Base-by-base conservation (phyloP, 352 stramenopile species). In the Pseudoperonospora humuli region DNA sequence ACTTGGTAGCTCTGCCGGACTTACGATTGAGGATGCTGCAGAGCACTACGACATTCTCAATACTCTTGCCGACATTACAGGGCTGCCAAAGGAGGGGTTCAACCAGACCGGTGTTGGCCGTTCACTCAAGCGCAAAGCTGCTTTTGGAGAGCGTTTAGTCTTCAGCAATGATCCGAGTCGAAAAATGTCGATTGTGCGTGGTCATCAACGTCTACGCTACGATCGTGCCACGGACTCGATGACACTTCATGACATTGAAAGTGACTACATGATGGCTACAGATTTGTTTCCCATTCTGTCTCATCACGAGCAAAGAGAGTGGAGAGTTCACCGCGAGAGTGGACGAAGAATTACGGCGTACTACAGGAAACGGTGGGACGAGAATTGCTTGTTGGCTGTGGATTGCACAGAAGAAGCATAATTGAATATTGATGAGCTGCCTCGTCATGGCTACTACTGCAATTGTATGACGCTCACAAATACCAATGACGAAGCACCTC, bases 41-140 rank as follows among this genome's bases (percentile, higher is more conserved):
- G 65, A 65, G 8, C 70, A 85, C 10, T 78, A 80, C 21, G 73
- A 85, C 28, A 52, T 69, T 18, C 63, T 85, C 38, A 83, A 83
- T 29, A 85, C 73, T 2, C 36, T 85, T 7, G 68, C 70, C 1
- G 73, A 85, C 25, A 77, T 85, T 26, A 64, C 75, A 1, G 73
- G 73, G 2, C 50, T 83, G 0, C 72, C 72, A 7, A 20, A 64
- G 14, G 57, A 62, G 7, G 73, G 70, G 0, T 83, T 85, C 19
- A 40, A 74, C 5, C 70, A 85, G 25, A 67, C 57, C 5, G 68
- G 70, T 11, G 41, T 81, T 19, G 70, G 73, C 0, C 70, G 70
- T 0, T 85, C 73, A 3, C 55, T 85, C 3, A 81, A 81, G 49
- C 64, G 68, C 21, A 40, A 50, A 9, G 32, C 55, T 19, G 26